Percentiles rank a stretch among this genome's conserved stretches.
These are phyloP conservation scores for Lasiodiplodia theobromae DNA, from an alignment of 2,329 filamentous ascomycete species.

Conservation along the genomic window DNA sequence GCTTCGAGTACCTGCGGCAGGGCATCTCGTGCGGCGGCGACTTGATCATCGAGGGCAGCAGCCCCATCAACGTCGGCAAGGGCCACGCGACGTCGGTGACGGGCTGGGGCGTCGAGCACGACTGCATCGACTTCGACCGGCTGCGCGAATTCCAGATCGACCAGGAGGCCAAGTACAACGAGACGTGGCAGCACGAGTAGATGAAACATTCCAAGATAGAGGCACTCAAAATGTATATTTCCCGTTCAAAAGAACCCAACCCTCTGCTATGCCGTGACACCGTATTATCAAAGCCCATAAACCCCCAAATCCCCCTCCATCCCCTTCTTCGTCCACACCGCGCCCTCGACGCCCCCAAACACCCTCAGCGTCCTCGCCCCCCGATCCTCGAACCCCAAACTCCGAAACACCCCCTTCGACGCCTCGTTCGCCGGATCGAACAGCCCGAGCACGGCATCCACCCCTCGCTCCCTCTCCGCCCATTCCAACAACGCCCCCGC, in stretches of 20 bases:
- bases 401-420: slow-evolving; percentile 34
- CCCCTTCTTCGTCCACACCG: slow-evolving; percentile 32
- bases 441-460: slow-evolving; percentile 32
- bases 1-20: slow-evolving; percentile 11
- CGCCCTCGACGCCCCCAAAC: slow-evolving; percentile 23
- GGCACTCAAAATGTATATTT: too few relatives aligned
- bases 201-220: too few relatives aligned
- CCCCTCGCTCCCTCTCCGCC: slow-evolving; percentile 22
- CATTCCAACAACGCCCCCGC: slow-evolving; percentile 22
- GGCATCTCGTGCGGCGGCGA: slow-evolving; percentile 12
- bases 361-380: slow-evolving; percentile 31
- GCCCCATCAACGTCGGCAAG: slow-evolving; percentile 9
- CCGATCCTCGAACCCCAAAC: slow-evolving; percentile 35
- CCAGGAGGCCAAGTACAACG: slow-evolving; percentile 11
- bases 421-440: slow-evolving; percentile 34
- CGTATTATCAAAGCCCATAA: slow-evolving; percentile 12
- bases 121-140: slow-evolving; percentile 8
- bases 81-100: slow-evolving; percentile 12
- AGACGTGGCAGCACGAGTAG: neutral
- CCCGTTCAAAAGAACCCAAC: too few relatives aligned
- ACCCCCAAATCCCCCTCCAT: slow-evolving; percentile 31
- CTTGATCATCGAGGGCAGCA: slow-evolving; percentile 14
- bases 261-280: too few relatives aligned
- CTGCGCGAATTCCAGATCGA: slow-evolving; percentile 4
- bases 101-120: slow-evolving; percentile 13